Evolutionary conservation across 2,329 filamentous ascomycete genomes (phyloP).

Genomic region (Aspergillus carbonarius): DNA sequence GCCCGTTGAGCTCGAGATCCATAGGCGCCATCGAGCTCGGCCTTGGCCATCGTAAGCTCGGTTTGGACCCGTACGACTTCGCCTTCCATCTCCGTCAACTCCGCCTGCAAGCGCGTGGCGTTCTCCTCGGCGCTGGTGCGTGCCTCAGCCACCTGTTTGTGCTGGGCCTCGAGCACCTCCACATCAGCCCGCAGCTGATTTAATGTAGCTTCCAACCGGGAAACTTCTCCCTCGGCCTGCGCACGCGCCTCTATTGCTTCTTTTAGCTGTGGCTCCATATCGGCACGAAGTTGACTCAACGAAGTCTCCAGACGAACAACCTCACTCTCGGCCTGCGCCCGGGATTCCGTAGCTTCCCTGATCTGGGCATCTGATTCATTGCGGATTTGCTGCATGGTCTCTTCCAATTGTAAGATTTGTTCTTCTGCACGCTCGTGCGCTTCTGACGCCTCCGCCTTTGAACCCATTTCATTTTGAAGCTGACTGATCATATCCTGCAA

Average conservation of each 20-base stretch:
- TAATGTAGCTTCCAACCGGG: slow-evolving; percentile 25
- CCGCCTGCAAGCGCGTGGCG: slow-evolving; percentile 45
- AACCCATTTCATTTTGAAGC: slow-evolving; percentile 28
- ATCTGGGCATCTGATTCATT: slow-evolving; percentile 21
- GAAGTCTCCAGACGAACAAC: slow-evolving; percentile 19
- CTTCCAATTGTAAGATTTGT: slow-evolving; percentile 29
- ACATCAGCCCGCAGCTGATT: slow-evolving; percentile 34
- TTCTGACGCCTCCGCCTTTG: slow-evolving; percentile 20
- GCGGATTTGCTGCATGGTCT: slow-evolving; percentile 24
- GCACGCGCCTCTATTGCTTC: slow-evolving; percentile 22
- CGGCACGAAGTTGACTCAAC: slow-evolving; percentile 29
- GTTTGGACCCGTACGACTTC: slow-evolving; percentile 67
- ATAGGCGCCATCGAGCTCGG: slow-evolving; percentile 93
- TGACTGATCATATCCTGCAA: slow-evolving; percentile 34
- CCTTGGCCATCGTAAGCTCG: slow-evolving; percentile 84
- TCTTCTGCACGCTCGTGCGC: slow-evolving; percentile 30
- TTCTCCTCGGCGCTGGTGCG: slow-evolving; percentile 38
- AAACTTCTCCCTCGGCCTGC: slow-evolving; percentile 22
- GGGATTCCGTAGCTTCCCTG: slow-evolving; percentile 20
- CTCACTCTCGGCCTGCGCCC: slow-evolving; percentile 17
- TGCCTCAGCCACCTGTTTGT: slow-evolving; percentile 29
- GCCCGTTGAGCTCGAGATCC: slow-evolving; percentile 70
- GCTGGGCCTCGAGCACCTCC: slow-evolving; percentile 32
- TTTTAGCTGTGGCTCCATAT: slow-evolving; percentile 15
- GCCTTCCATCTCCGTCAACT: slow-evolving; percentile 57